Base-by-base conservation (phyloP, 176 grass and related monocot species). In the Cocos nucifera region DNA sequence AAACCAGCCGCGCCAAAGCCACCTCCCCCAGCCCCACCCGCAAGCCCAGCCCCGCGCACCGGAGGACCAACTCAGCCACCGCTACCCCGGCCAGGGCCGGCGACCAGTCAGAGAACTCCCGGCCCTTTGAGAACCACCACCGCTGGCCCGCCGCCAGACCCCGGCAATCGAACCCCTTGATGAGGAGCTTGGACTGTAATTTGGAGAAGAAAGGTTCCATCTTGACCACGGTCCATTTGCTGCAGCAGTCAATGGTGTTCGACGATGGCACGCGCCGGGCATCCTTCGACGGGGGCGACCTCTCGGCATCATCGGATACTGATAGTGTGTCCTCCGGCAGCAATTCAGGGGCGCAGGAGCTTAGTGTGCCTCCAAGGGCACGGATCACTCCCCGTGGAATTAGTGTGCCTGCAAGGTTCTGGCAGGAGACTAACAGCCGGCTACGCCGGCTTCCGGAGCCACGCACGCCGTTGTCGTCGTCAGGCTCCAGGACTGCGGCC, bases 241-340 rank as follows among this genome's bases (percentile, higher is more conserved):
- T 44, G 35, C 35, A 44, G 35, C 35, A 44, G 35, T 44, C 35
- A 3, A 14, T 44, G 35, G 35, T 44, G 35, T 68, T 68, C 19
- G 65, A 68, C 15, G 65, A 68, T 17, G 15, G 52, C 35, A 22
- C 51, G 18, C 21, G 53, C n/a, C 29, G 52, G n/a, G 28, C 28
- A 19, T 44, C 51, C 3, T 68, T 68, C 12, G 59, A 54, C 61
- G 55, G 53, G 22, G 50, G 50, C 52, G 77, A 80, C 44, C 56
- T 80, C 17, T 80, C 77, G 3, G 44, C 63, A 32, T 80, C 77
- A 15, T 80, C 70, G n/a, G 77, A 80, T 54, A 80, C 77, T 6
- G 77, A 80, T 9, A 80, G 77, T 50, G 57, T 74, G 8, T 80
- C 77, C 10, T 80, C 77, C 54, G 77, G 70, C 3, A 80, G 77